These are phyloP conservation scores for Ephemerocybe angulata DNA, from an alignment of 768 basidiomycete genomes.

Conservation along the genomic window DNA sequence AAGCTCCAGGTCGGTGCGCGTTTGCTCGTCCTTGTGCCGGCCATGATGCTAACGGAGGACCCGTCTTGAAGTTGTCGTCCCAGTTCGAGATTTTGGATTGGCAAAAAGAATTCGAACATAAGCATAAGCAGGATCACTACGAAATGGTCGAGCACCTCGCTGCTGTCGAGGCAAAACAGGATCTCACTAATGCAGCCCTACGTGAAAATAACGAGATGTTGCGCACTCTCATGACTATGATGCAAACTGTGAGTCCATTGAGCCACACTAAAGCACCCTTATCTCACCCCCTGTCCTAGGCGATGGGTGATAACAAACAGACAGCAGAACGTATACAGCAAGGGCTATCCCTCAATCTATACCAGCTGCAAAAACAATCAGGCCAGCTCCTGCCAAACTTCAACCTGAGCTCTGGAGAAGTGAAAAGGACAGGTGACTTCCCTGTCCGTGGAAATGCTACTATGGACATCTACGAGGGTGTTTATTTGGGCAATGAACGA, in stretches of 20 bases:
- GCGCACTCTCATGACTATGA: constrained; percentile 41
- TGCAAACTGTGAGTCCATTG: constrained; percentile 41
- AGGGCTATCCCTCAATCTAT: constrained; percentile 48
- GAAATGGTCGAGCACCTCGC: constrained; percentile 42
- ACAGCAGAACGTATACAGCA: constrained; percentile 33
- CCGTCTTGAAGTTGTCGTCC: constrained; percentile 47
- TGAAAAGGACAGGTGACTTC: constrained; percentile 42
- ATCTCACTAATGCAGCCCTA: constrained; percentile 29
- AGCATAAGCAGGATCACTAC: constrained; percentile 37
- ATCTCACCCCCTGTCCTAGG: constrained; percentile 16
- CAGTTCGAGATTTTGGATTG: constrained; percentile 44
- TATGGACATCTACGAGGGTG: constrained; percentile 54
- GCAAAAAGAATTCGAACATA: constrained; percentile 42
- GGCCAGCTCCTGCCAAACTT: constrained; percentile 46
- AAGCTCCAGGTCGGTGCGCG: constrained; percentile 41
- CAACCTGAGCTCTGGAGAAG: constrained; percentile 51
- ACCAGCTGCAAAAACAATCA: constrained; percentile 44
- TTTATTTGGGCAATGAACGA: constrained; percentile 50
- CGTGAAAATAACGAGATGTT: constrained; percentile 33
- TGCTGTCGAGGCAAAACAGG: constrained; percentile 40
- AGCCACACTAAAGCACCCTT: not conserved
- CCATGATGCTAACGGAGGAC: no score
- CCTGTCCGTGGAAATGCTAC: constrained; percentile 50
- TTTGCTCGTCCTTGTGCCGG: no score
- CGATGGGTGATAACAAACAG: constrained; percentile 31